These are phyloP conservation scores for Rhododendron vialii DNA, from an alignment of 148 eudicot species.

Conservation along the genomic window DNA sequence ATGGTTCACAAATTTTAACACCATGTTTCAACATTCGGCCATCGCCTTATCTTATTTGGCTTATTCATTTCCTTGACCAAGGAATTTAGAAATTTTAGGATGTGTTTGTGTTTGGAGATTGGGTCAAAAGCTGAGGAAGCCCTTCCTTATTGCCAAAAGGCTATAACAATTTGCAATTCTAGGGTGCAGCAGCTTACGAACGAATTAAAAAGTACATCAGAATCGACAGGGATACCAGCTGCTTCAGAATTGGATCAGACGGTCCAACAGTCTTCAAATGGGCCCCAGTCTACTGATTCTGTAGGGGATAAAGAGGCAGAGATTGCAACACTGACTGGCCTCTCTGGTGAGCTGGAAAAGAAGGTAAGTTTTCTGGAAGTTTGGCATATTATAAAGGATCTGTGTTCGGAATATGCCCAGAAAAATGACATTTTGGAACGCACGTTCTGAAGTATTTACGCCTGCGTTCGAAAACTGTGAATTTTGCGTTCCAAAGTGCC, in stretches of 20 bases:
- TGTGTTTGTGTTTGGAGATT: conserved; percentile 78
- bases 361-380: conserved; percentile 46
- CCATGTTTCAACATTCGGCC: not conserved
- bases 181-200: conserved; percentile 55
- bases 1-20: not conserved
- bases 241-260: conserved; percentile 11
- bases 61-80: conserved; percentile 41
- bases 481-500: not conserved
- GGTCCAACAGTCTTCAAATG: conserved; percentile 34
- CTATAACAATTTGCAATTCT: conserved; percentile 72
- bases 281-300: conserved; percentile 28
- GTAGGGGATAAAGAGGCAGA: conserved; percentile 52
- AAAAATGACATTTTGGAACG: not conserved
- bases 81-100: conserved; percentile 75
- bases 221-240: conserved; percentile 6
- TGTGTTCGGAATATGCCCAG: not conserved
- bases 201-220: conserved; percentile 41
- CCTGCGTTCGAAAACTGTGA: not conserved
- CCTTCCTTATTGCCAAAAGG: conserved; percentile 85
- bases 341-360: conserved; percentile 76
- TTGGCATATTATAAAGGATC: not conserved
- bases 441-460: not conserved
- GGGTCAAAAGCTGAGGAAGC: conserved; percentile 82
- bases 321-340: conserved; percentile 60
- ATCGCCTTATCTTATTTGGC: not conserved